These are phyloP conservation scores for Ophiostoma sp. DNA, from an alignment of 2,329 filamentous ascomycete species.

Conservation along the genomic window DNA sequence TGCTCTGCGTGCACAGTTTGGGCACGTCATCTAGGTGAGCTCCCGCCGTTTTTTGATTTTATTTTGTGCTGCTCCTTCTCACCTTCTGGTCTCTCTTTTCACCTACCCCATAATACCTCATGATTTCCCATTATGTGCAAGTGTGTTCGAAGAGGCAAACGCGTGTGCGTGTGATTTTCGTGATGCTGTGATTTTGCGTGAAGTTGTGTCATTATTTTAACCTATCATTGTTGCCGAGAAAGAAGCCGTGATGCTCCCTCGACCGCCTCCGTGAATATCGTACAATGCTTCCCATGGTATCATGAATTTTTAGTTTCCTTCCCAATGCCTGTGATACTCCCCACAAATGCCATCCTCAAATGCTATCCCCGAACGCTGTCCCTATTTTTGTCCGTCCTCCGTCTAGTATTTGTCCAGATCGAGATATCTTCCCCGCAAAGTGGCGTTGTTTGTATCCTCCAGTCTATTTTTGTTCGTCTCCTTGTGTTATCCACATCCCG, in stretches of 20 bases:
- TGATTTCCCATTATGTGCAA: not conserved
- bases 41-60: too few species aligned
- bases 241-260: not conserved
- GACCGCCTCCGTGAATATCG: constrained; percentile 2
- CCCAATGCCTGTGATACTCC: not conserved
- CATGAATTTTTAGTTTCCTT: not conserved
- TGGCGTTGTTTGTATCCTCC: too few species aligned
- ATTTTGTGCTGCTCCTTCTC: not conserved
- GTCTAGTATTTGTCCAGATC: too few species aligned
- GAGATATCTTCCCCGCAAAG: too few species aligned
- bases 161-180: not conserved
- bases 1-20: not conserved
- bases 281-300: constrained; percentile 17
- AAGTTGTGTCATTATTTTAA: constrained; percentile 1
- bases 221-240: not conserved
- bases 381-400: not conserved
- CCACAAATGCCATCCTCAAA: not conserved
- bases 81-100: not conserved
- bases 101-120: not conserved
- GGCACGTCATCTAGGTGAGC: not conserved
- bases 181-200: not conserved
- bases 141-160: not conserved
- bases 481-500: not conserved
- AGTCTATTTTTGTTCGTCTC: not conserved
- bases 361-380: too few species aligned